These are phyloP conservation scores for Neurospora tetraspora DNA, from an alignment of 495 filamentous ascomycete genomes.

Conservation along the genomic window DNA sequence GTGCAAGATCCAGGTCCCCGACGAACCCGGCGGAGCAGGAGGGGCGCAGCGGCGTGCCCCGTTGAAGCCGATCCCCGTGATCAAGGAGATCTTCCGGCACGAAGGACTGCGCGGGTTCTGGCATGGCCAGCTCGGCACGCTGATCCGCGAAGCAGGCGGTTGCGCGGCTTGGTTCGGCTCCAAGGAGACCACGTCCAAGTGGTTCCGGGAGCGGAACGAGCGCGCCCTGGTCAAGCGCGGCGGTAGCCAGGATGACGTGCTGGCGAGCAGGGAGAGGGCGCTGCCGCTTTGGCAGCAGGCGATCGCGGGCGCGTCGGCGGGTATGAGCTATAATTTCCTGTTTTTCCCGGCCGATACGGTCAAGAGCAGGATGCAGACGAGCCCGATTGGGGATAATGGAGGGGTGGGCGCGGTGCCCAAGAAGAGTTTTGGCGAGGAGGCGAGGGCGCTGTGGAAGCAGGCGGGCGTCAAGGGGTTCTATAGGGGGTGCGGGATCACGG, in stretches of 20 bases:
- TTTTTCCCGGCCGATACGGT: slow-evolving; percentile 97
- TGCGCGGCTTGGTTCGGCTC: slow-evolving; percentile 91
- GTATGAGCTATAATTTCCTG: slow-evolving; percentile 89
- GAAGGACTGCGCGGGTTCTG: slow-evolving; percentile 83
- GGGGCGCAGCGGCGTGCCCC: slow-evolving; percentile 5
- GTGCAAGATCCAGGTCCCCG: slow-evolving; percentile 89
- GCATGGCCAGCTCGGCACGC: slow-evolving; percentile 86
- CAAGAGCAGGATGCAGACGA: slow-evolving; percentile 93
- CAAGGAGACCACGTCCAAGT: slow-evolving; percentile 68
- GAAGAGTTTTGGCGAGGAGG: slow-evolving; percentile 58
- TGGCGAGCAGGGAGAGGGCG: slow-evolving; percentile 21
- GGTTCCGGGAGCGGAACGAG: slow-evolving; percentile 46
- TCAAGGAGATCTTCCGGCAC: slow-evolving; percentile 65
- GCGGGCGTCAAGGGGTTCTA: slow-evolving; percentile 81
- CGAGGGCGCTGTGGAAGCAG: slow-evolving; percentile 61
- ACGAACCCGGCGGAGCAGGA: slow-evolving; percentile 14
- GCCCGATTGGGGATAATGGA: slow-evolving; percentile 39
- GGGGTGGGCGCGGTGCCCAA: slow-evolving; percentile 11
- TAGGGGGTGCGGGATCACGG: slow-evolving; percentile 90
- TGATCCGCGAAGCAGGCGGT: slow-evolving; percentile 90
- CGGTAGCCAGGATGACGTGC: slow-evolving; percentile 15
- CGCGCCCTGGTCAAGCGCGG: slow-evolving; percentile 7
- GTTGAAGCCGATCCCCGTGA: slow-evolving; percentile 42
- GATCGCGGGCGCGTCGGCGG: slow-evolving; percentile 78
- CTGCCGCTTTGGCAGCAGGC: slow-evolving; percentile 73